phyloP scores from a whole-genome alignment of 768 basidiomycete species.

The Strobilomyces dryophilus region DNA sequence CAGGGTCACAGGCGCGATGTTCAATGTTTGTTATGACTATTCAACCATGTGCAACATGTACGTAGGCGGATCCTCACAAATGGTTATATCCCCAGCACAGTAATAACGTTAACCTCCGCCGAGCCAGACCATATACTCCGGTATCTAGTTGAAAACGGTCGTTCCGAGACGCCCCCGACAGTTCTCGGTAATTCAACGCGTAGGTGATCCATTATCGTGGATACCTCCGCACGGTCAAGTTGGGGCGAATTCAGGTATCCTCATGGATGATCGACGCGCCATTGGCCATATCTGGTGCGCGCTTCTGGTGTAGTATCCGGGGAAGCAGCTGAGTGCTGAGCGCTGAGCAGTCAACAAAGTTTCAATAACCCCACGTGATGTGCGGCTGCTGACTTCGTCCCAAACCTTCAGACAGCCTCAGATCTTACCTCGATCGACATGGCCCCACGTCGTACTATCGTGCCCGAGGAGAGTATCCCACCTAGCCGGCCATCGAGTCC shows the following conservation, averaged over 20 bases:
- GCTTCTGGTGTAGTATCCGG: background rate
- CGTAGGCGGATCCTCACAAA: no score
- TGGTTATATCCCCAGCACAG: no score
- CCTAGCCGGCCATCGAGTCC: conserved; percentile 26
- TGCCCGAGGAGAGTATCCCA: conserved; percentile 23
- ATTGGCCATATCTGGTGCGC: background rate
- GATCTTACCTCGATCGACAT: conserved; percentile 7
- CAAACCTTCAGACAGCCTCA: background rate
- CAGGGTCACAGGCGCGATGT: no score
- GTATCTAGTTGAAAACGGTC: no score
- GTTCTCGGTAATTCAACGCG: no score
- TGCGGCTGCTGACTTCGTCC: background rate
- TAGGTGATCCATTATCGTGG: background rate
- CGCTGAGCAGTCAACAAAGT: background rate
- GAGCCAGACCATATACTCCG: no score
- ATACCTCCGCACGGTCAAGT: background rate
- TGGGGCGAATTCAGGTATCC: no score
- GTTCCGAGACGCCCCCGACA: no score
- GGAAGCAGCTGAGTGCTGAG: conserved; percentile 5
- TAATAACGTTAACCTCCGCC: no score
- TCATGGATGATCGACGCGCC: background rate
- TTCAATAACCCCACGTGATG: conserved; percentile 16
- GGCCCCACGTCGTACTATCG: conserved; percentile 29
- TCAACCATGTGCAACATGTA: no score
- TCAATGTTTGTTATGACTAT: no score